Evolutionary conservation across 202 grass and related monocot genomes (phyloP), one percentile per base, ranked within the genome.

Genomic region (Brachypodium distachyon): DNA sequence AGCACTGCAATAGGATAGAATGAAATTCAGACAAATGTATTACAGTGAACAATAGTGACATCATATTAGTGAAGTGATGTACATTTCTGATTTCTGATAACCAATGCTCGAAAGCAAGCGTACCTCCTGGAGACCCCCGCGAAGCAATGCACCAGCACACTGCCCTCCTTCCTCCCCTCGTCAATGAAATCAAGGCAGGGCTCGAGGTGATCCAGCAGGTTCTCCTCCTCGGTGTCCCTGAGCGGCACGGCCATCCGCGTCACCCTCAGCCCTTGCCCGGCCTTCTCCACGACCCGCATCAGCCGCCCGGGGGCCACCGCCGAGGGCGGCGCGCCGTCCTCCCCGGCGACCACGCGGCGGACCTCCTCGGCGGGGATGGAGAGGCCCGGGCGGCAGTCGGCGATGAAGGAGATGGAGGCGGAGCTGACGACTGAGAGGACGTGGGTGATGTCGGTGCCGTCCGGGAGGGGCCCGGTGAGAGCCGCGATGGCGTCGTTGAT

Each of bases 71-170:
- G 27, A 65, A 57, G 25, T 26, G 25, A 14, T 31, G n/a, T 3
- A 42, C 0, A 46, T 68, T 68, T 44, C 14, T 10, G 23, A n/a
- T 68, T 18, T 29, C 40, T 18, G 22, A 16, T 13, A 67, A 33
- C 0, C 5, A 58, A 58, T 1, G 13, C 64, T 29, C 7, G 11
- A 67, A 44, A 29, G 22, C 21, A 9, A 7, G 7, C 14, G 16
- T 84, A 97, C 94, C 94, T 97, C 79, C 94, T 79, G 2, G 91
- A 97, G 23, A 94, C 91, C 14, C 88, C 94, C 1, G 94, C 91
- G 44, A 90, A 94, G 86, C 94, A 94, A 82, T 97, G 94, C 28
- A 97, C 94, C 25, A 94, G 79, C 18, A 92, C 94, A 7, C 43
- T 77, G 33, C 89, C 94, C 8, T 56, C 86, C 49, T 81, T 86